Evolutionary conservation across 306 rosid species (phyloP), one percentile per base, ranked within the genome.

Genomic region (Fagus crenata): DNA sequence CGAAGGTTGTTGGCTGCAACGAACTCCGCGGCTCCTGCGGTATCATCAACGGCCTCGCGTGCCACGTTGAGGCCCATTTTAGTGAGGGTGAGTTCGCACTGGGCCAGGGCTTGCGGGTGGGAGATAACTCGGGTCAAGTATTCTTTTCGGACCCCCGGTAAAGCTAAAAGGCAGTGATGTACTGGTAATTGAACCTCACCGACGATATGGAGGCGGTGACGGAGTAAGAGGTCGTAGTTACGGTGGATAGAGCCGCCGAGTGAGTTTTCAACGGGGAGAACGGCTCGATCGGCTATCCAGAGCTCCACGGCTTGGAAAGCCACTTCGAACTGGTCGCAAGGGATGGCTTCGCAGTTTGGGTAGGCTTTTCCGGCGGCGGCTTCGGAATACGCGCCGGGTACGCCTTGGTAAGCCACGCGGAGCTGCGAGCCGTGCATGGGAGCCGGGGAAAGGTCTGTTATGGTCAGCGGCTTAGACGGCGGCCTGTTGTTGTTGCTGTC

Each of bases 171-270:
- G 85, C 98, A 95, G 93, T 95, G 98, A 72, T 95, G 97, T 5
- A 95, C 98, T 0, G 97, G 91, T 2, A 92, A 82, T 55, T 95
- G 98, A 5, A 95, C 98, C 79, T 95, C 97, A 2, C 97, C 98
- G 58, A 95, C 98, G 84, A 95, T 95, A 81, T 95, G 98, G 75
- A 95, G 98, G 7, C 97, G 96, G 80, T 95, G 98, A 8, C 98
- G 96, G 82, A 95, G 98, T 49, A 95, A 90, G 67, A 95, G 98
- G 39, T 95, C 97, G 86, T 95, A 95, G 42, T 95, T 95, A 2
- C 97, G 87, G 82, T 95, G 98, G 71, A 95, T 95, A 17, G 98
- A 95, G 3, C 98, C 97, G 32, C 98, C 98, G 68, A 95, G 97
- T 9, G 98, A 92, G 73, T 95, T 95, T 53, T 95, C 98, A 0